Evolutionary conservation across 441 rosid species (phyloP).

Genomic region (Croton laevigatus): DNA sequence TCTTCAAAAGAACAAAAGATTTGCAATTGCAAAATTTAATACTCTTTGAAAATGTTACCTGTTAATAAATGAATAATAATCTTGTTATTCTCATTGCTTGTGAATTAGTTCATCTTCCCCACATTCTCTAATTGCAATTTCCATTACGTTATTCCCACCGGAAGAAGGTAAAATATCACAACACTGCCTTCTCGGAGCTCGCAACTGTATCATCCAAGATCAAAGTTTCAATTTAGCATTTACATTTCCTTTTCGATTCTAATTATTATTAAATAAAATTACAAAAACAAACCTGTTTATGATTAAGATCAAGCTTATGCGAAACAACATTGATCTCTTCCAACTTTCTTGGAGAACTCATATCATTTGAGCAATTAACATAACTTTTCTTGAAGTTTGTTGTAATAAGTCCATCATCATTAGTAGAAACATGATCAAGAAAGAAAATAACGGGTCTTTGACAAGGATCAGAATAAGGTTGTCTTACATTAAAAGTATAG

Average conservation of each 20-base stretch:
- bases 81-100: conserved; percentile 42
- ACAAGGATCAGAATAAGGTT: conserved; percentile 53
- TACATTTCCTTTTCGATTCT: no score
- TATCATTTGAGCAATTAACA: conserved; percentile 43
- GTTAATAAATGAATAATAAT: no score
- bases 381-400: conserved; percentile 51
- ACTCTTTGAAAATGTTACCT: not conserved
- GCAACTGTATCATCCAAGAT: conserved; percentile 42
- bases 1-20: not conserved
- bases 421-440: conserved; percentile 40
- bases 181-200: conserved; percentile 83
- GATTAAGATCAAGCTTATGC: conserved; percentile 46
- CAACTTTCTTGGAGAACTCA: conserved; percentile 53
- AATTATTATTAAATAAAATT: no score
- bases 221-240: not conserved
- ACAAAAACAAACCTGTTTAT: conserved; percentile 44
- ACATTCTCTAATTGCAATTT: conserved; percentile 72
- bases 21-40: no score
- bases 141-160: conserved; percentile 40
- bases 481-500: conserved; percentile 59
- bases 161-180: conserved; percentile 71
- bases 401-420: conserved; percentile 20
- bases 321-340: conserved; percentile 66
- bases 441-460: conserved; percentile 67
- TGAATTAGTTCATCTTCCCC: conserved; percentile 57